A percentile compares a stretch with the other conserved stretches of the same genome.
Evolutionary conservation across 352 stramenopile species (phyloP).

Genomic region (Phytophthora lateralis): DNA sequence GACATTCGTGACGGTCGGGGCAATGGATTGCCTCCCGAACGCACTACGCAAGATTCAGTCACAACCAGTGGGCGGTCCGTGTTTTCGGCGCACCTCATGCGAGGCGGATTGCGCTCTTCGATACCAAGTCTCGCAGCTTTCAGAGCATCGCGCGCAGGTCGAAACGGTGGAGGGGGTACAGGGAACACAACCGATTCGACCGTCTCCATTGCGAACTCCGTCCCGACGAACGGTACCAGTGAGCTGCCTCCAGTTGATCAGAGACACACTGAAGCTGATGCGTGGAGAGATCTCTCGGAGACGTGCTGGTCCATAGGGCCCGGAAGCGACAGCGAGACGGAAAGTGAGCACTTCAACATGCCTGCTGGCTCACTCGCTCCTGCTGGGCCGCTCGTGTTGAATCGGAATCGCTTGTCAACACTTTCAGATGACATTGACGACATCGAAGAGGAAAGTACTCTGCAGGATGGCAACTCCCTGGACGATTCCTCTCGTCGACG

Average conservation of each 20-base stretch:
- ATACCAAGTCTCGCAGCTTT: slow-evolving; percentile 18
- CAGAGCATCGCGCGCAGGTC: slow-evolving; percentile 5
- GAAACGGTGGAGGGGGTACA: slow-evolving; percentile 2
- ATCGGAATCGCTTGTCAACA: slow-evolving; percentile 17
- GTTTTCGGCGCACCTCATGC: slow-evolving; percentile 25
- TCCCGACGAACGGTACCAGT: not conserved
- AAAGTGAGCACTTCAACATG: slow-evolving; percentile 18
- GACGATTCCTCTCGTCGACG: slow-evolving; percentile 31
- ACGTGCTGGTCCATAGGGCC: slow-evolving; percentile 45
- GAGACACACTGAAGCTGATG: slow-evolving; percentile 5
- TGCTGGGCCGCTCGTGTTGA: slow-evolving; percentile 1
- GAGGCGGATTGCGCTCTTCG: slow-evolving; percentile 13
- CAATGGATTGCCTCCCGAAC: not conserved
- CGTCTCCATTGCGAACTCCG: not conserved
- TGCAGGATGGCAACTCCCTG: slow-evolving; percentile 8
- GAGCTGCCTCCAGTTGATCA: not conserved
- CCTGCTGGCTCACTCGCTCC: not conserved
- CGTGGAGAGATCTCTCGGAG: slow-evolving; percentile 33
- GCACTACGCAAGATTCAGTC: slow-evolving; percentile 8
- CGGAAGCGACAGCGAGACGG: slow-evolving; percentile 35
- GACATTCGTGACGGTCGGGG: slow-evolving; percentile 12
- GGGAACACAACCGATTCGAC: slow-evolving; percentile 11
- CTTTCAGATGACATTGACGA: slow-evolving; percentile 24
- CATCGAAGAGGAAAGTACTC: slow-evolving; percentile 8
- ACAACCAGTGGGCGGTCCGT: slow-evolving; percentile 22